Evolutionary conservation across 768 basidiomycete genomes (phyloP).

Genomic region (Leccinum variicolor): DNA sequence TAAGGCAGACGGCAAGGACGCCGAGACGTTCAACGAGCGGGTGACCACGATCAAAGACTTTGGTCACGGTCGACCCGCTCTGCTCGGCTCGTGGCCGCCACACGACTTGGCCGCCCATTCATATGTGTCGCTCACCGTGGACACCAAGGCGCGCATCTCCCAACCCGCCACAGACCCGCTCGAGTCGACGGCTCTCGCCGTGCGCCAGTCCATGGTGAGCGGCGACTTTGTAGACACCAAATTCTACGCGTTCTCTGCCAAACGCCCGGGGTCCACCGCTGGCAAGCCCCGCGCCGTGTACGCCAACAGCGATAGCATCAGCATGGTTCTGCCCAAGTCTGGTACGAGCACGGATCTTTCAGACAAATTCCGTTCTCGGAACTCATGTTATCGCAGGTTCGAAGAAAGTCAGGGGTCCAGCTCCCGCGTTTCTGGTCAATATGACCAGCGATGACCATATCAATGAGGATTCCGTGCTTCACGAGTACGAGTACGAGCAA

Average conservation of each 20-base stretch:
- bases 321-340: conserved; percentile 16
- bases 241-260: conserved; percentile 27
- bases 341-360: conserved; percentile 4
- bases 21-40: conserved; percentile 10
- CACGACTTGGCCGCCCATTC: conserved; percentile 11
- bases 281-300: conserved; percentile 25
- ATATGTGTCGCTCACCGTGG: conserved; percentile 21
- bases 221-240: conserved; percentile 30
- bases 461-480: conserved; percentile 17
- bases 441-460: conserved; percentile 23
- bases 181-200: conserved; percentile 12
- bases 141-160: conserved; percentile 15
- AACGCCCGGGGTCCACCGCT: conserved; percentile 6
- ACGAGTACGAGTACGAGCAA: conserved; percentile 26
- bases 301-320: conserved; percentile 18
- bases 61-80: conserved; percentile 23
- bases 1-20: background rate
- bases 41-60: conserved; percentile 20
- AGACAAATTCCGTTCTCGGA: background rate
- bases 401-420: conserved; percentile 1
- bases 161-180: conserved; percentile 12
- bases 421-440: conserved; percentile 17
- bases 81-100: conserved; percentile 23
- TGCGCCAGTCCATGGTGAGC: conserved; percentile 22
- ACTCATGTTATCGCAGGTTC: conserved; percentile 6